A percentile compares a stretch with the other conserved stretches of the same genome.
Evolutionary conservation across 2,329 filamentous ascomycete genomes (phyloP).

Genomic region (Lachnellula occidentalis): DNA sequence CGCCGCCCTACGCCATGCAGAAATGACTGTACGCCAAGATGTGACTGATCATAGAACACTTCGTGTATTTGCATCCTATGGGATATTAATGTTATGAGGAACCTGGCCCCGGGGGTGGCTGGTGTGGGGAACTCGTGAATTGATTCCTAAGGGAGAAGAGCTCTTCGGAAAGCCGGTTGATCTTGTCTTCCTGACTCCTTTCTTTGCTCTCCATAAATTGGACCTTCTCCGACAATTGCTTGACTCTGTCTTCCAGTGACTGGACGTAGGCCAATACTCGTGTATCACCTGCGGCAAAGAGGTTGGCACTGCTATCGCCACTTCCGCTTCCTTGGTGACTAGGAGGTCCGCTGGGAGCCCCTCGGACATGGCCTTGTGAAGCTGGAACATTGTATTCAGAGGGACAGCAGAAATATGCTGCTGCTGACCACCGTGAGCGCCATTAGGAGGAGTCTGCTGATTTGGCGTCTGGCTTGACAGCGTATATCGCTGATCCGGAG

Average conservation of each 20-base stretch:
- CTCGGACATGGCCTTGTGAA: constrained; percentile 42
- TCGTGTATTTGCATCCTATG: constrained; percentile 24
- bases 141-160: constrained; percentile 24
- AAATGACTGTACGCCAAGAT: constrained; percentile 20
- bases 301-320: constrained; percentile 58
- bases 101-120: constrained; percentile 5
- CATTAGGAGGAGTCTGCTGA: constrained; percentile 21
- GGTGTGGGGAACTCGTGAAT: constrained; percentile 14
- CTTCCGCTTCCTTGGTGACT: constrained; percentile 51
- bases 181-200: constrained; percentile 23
- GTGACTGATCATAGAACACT: constrained; percentile 20
- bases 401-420: constrained; percentile 24
- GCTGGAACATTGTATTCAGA: constrained; percentile 31
- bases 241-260: constrained; percentile 57
- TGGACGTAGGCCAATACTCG: constrained; percentile 70
- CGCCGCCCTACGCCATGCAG: constrained; percentile 22
- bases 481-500: constrained; percentile 31
- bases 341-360: constrained; percentile 13
- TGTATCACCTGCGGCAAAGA: constrained; percentile 56
- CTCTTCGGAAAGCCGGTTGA: constrained; percentile 28
- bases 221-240: constrained; percentile 41
- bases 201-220: constrained; percentile 34
- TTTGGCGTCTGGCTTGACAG: constrained; percentile 24
- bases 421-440: constrained; percentile 14
- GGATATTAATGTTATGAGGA: constrained; percentile 21